Evolutionary conservation across 768 basidiomycete genomes (phyloP).

Genomic region (Russula sp.): DNA sequence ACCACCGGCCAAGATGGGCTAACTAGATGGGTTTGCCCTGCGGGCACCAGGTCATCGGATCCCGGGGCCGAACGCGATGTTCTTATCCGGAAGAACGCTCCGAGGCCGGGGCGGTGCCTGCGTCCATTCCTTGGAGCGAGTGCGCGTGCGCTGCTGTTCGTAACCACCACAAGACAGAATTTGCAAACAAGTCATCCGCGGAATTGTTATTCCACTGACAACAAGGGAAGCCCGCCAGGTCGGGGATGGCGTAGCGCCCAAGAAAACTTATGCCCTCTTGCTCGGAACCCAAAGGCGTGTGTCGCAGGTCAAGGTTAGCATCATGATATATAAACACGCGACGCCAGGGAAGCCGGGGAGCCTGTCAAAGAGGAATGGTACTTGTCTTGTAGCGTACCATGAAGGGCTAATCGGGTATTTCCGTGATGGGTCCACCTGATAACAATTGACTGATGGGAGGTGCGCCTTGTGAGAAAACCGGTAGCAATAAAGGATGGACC

Average conservation of each 20-base stretch:
- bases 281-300: background rate
- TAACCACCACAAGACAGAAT: slow-evolving; percentile 14
- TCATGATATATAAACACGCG: slow-evolving; percentile 13
- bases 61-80: background rate
- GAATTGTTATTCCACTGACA: slow-evolving; percentile 2
- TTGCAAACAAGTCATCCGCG: slow-evolving; percentile 20
- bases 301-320: background rate
- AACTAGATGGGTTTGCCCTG: slow-evolving; percentile 1
- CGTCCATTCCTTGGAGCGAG: slow-evolving; percentile 18
- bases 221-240: slow-evolving; percentile 1
- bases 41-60: background rate
- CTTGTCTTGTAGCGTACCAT: background rate
- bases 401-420: slow-evolving; percentile 14
- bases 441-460: slow-evolving; percentile 49
- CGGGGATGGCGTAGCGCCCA: slow-evolving; percentile 22
- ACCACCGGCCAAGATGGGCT: background rate
- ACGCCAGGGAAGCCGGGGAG: background rate
- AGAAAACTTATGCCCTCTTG: background rate
- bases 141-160: slow-evolving; percentile 11
- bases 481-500: slow-evolving; percentile 18
- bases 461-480: slow-evolving; percentile 4
- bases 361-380: slow-evolving; percentile 12
- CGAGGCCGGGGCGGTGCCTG: slow-evolving; percentile 14
- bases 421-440: slow-evolving; percentile 30
- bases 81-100: slow-evolving; percentile 5